Percentiles rank a stretch among this genome's conserved stretches.
Conservation (phyloP, 768 basidiomycete species). For the Rossbeevera mucosa region DNA sequence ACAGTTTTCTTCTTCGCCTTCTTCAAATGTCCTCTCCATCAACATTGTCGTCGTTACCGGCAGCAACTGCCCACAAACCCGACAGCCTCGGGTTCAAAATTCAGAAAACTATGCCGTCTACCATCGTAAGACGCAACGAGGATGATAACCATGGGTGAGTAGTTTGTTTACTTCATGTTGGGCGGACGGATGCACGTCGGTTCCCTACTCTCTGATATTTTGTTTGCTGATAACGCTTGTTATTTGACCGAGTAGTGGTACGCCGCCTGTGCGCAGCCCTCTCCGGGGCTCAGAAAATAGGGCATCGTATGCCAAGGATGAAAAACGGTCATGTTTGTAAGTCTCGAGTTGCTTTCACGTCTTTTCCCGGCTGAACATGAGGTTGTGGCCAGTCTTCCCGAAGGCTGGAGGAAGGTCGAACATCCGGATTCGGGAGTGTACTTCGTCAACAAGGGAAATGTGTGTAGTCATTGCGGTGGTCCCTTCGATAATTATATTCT, state of each 20-base stretch:
- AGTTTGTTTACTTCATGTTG: background rate
- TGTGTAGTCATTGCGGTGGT: conserved; percentile 6
- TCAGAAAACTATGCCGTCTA: background rate
- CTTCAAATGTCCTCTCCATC: background rate
- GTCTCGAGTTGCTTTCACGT: conserved; percentile 5
- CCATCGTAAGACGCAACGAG: background rate
- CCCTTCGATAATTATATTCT: background rate
- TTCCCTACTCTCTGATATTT: background rate
- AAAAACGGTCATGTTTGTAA: background rate
- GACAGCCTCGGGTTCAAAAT: background rate
- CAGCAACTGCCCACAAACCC: background rate
- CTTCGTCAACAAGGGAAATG: conserved; percentile 31
- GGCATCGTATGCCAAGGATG: background rate
- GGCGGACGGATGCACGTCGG: background rate
- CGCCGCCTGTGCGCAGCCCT: background rate
- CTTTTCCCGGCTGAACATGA: background rate
- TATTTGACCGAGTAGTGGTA: background rate
- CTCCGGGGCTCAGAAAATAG: background rate
- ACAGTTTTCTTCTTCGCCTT: background rate
- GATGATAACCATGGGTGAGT: background rate
- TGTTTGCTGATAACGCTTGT: background rate
- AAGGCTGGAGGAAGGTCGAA: conserved; percentile 25
- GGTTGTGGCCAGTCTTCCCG: conserved; percentile 5
- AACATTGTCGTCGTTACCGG: background rate
- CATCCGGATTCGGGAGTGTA: conserved; percentile 34